Base-by-base conservation (phyloP, 1,139 yeast genomes). In the Nakaseomyces delphensis region DNA sequence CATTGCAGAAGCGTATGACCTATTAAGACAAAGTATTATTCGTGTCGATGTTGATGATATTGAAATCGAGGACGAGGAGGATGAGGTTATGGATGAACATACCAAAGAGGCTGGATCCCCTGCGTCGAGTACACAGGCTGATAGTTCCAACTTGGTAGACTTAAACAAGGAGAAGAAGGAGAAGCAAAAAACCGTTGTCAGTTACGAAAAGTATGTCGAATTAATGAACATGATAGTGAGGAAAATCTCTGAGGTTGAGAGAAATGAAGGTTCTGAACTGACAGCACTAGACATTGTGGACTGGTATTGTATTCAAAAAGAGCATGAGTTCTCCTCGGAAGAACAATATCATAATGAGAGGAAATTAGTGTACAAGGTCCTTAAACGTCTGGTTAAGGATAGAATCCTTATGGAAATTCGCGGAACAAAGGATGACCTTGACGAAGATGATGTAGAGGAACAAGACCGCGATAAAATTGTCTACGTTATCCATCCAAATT, bases 21-120 rank as follows among this genome's bases (percentile, higher is more conserved):
- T 91, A 47, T 71, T 91, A 54, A 79, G 94, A 57, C 95, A 86
- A 64, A 84, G 96, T 36, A 89, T 91, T 48, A 86, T 91, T 52
- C 78, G 94, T 51, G 97, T 91, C 38, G 97, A 91, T 59, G 83
- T 83, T 65, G 98, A 91, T 54, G 98, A 91, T 62, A 74, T 93
- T 35, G 94, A 85, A 47, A 71, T 91, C 42, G 77, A 68, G 1
- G 72, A 66, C 14, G 46, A 43, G 8, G 43, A 43, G 11, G 46
- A 47, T 11, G 51, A 38, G 11, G 48, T 39, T 25, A 44, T 31
- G 21, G 45, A 36, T 20, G 39, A 45, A 18, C 48, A 24, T 20
- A 37, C 36, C 8, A 44, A 41, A 11, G 46, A 43, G 23, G 49
- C 35, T 31, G 48, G 47, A 20, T 45, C 35, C 10, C 40, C 31